These are phyloP conservation scores for Calonectria leucothoes DNA, from an alignment of 2,329 filamentous ascomycete genomes.

Conservation along the genomic window DNA sequence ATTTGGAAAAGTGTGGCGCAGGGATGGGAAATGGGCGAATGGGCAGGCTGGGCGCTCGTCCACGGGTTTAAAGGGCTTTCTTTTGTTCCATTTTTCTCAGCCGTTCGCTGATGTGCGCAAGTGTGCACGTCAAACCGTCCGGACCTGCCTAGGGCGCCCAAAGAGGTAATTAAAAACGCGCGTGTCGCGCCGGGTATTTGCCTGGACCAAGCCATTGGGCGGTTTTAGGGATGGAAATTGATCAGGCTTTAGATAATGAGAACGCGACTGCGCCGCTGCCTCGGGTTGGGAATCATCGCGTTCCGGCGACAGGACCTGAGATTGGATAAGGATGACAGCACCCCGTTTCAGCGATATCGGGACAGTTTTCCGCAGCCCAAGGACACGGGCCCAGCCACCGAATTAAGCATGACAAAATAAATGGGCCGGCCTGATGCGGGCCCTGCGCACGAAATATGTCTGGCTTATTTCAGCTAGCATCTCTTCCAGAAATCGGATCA, in stretches of 20 bases:
- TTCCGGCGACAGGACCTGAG: conserved; percentile 27
- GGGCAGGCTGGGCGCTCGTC: conserved; percentile 4
- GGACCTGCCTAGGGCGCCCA: not conserved
- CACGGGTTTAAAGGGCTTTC: not conserved
- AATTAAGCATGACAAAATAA: not conserved
- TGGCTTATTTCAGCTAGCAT: not conserved
- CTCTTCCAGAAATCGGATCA: conserved; percentile 15
- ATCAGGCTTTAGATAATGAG: conserved; percentile 23
- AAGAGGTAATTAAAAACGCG: conserved; percentile 7
- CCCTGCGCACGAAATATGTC: not conserved
- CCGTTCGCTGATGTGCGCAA: not conserved
- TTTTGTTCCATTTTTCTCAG: conserved; percentile 3
- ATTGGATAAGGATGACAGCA: conserved; percentile 17
- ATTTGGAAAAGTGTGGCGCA: conserved; percentile 19
- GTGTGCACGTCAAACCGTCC: not conserved
- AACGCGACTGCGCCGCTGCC: conserved; percentile 20
- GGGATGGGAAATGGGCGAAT: not conserved
- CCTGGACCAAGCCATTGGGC: conserved; percentile 4
- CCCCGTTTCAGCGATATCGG: conserved; percentile 6
- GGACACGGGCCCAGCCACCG: conserved; percentile 21
- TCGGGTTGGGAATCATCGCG: conserved; percentile 34
- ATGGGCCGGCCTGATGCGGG: not conserved
- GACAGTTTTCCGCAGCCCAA: not conserved
- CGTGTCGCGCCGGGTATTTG: not conserved
- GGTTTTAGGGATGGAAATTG: not conserved